Percentiles rank a stretch among this genome's conserved stretches.
Evolutionary conservation across 1,139 yeast genomes (phyloP).

Genomic region (Kodamaea sp.): DNA sequence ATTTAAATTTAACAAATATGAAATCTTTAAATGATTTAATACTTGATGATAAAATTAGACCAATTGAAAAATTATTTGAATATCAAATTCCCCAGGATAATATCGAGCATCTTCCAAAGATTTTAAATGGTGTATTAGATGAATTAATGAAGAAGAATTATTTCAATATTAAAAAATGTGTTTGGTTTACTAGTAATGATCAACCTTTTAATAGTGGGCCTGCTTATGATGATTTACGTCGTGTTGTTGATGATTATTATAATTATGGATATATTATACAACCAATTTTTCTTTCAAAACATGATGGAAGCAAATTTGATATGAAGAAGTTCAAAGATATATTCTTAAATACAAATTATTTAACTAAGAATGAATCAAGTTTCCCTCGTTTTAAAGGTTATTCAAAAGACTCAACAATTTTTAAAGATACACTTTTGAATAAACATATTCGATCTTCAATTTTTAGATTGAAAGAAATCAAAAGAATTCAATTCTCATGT

Average conservation of each 20-base stretch:
- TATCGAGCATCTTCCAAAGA: constrained; percentile 22
- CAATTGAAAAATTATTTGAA: constrained; percentile 16
- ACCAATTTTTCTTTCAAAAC: constrained; percentile 55
- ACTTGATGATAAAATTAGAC: constrained; percentile 24
- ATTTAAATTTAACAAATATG: constrained; percentile 39
- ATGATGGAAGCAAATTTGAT: constrained; percentile 35
- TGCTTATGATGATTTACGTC: constrained; percentile 44
- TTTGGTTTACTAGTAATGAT: constrained; percentile 45
- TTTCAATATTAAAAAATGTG: constrained; percentile 34
- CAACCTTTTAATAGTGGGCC: constrained; percentile 29
- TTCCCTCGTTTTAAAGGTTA: constrained; percentile 8
- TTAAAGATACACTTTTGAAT: constrained; percentile 38
- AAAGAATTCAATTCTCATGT: constrained; percentile 60
- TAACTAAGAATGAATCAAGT: constrained; percentile 15
- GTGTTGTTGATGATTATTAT: constrained; percentile 52
- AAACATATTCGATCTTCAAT: constrained; percentile 48
- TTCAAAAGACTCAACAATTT: constrained; percentile 10
- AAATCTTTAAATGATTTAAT: constrained; percentile 33
- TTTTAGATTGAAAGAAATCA: constrained; percentile 55
- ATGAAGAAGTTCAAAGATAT: constrained; percentile 54
- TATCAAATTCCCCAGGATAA: constrained; percentile 10
- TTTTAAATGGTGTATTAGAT: constrained; percentile 31
- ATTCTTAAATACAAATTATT: constrained; percentile 41
- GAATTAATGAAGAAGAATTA: constrained; percentile 30
- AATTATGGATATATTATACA: constrained; percentile 28